Evolutionary conservation across 345 rosid species (phyloP), one percentile per base, ranked within the genome.

Genomic region (Laguncularia racemosa): DNA sequence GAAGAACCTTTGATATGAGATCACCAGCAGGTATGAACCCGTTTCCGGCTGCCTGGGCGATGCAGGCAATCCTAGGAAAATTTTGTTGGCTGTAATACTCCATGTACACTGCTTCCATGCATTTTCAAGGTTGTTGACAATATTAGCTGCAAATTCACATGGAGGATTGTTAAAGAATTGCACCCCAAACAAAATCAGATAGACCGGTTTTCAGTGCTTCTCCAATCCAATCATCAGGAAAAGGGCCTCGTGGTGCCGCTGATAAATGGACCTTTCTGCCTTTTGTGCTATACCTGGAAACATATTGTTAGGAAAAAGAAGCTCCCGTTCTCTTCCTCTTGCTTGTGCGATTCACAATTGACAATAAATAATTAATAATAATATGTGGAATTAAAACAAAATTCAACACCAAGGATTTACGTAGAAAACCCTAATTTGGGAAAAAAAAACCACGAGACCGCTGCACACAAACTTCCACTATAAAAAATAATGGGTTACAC

Each of bases 241-340:
- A 82, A 28, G 77, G 82, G 65, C 88, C 74, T 14, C 79, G 81
- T 16, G 88, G 84, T 48, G 84, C 82, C 48, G 77, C 84, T 16
- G 88, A 46, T 58, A 82, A 17, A 53, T 74, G 76, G 13, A 82
- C 82, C 65, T 68, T 82, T 65, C 20, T 60, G 3, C 28, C 28
- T 23, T 23, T 3, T 23, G 3, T 6, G 4, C 28, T 23, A 23
- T 2, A 23, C 5, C 28, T 23, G 5, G 28, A 23, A 23, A 23
- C 0, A 23, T n/a, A n/a, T n/a, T n/a, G n/a, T n/a, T n/a, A n/a
- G n/a, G n/a, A n/a, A n/a, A n/a, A n/a, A n/a, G n/a, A n/a, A n/a
- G n/a, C n/a, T n/a, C n/a, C n/a, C n/a, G n/a, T n/a, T n/a, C n/a
- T n/a, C n/a, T n/a, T n/a, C n/a, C n/a, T n/a, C n/a, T n/a, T n/a